Evolutionary conservation across 2,329 filamentous ascomycete species (phyloP).

Genomic region (Botryotinia calthae): DNA sequence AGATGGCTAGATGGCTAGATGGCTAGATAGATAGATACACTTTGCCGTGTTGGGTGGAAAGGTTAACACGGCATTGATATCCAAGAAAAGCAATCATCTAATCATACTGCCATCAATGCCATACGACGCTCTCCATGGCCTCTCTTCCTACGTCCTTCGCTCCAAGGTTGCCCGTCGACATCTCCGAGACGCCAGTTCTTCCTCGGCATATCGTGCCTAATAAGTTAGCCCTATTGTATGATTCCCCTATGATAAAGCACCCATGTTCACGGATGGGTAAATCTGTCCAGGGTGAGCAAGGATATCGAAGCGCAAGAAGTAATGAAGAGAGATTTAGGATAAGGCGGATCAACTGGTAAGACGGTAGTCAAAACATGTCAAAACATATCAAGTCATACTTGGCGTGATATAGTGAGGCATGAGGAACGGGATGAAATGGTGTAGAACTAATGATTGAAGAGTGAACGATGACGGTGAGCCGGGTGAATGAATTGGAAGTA

Average conservation of each 20-base stretch:
- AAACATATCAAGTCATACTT: background rate
- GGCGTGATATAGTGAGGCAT: background rate
- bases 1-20: too few species aligned
- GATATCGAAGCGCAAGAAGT: background rate
- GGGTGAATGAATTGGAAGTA: background rate
- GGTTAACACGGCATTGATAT: background rate
- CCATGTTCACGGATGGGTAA: background rate
- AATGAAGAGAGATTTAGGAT: background rate
- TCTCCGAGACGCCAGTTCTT: background rate
- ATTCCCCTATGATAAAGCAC: background rate
- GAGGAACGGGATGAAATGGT: background rate
- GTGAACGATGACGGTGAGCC: too few species aligned
- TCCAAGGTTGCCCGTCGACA: background rate
- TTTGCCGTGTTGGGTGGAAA: background rate
- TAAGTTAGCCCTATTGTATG: background rate
- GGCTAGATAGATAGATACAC: background rate
- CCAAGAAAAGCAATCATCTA: background rate
- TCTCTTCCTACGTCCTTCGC: background rate
- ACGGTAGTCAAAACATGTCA: background rate
- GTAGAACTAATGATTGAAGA: background rate
- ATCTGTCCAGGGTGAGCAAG: background rate
- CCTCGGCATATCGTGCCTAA: conserved; percentile 9
- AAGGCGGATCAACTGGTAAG: background rate
- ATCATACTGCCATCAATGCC: too few species aligned
- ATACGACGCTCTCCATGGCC: background rate